Evolutionary conservation across 192 early-diverging fungal genomes (phyloP), one percentile per base, ranked within the genome.

Genomic region (Coemansia guatemalensis): DNA sequence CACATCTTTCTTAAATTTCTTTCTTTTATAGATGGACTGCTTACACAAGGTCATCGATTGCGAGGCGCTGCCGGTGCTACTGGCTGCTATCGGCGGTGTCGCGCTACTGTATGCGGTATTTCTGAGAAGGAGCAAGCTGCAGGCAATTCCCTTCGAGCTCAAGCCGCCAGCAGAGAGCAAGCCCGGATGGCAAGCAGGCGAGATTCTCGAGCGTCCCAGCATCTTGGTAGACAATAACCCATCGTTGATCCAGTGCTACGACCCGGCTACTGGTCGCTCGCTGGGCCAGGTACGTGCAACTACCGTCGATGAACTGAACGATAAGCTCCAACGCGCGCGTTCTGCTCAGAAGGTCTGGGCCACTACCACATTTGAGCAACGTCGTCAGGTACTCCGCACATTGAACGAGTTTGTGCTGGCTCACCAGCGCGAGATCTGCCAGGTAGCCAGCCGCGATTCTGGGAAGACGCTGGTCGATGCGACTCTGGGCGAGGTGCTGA

Each of bases 401-500:
- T 66, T 95, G 25, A 65, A 88, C n/a, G 84, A 88, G 35, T 95
- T 86, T 58, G 82, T 90, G 24, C 67, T 93, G 7, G 56, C 67
- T 4, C 81, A 95, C 67, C 92, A 93, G 74, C 87, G 91, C 58
- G 73, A 82, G 22, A 92, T 95, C 63, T 89, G 85, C 68, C 81
- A 85, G 47, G 87, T 92, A 17, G 83, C 86, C 21, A 76, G 84
- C 60, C 81, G 92, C 52, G 90, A 90, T 53, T 89, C 91, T 1
- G 93, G 93, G 50, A 95, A 95, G 71, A 90, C 92, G 0, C 81
- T 87, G 71, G 73, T 95, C 25, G 93, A 95, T 76, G 92, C 90
- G 8, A 86, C 83, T 24, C 83, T 95, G 58, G 93, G 93, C 51
- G 93, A 95, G 68, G 87, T 93, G 17, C 80, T 93, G 57, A 87